Evolutionary conservation across 805 yeast species (phyloP).

Genomic region (Pichia thaimueangensis): DNA sequence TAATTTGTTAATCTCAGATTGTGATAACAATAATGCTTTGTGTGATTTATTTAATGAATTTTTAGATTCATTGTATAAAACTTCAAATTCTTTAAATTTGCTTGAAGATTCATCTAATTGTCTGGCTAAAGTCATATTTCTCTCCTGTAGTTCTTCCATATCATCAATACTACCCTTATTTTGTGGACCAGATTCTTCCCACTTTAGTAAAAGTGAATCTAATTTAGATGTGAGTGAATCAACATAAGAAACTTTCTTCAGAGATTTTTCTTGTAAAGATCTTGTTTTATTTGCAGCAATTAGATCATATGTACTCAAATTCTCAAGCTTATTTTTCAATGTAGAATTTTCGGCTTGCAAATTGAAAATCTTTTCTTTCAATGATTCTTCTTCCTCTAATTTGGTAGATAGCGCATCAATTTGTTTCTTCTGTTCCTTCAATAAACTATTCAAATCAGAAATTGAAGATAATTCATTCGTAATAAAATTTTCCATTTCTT

Average conservation of each 20-base stretch:
- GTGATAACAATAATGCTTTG: conserved; percentile 66
- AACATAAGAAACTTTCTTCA: background rate
- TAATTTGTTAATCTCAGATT: conserved; percentile 60
- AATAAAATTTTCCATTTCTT: conserved; percentile 11
- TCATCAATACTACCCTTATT: background rate
- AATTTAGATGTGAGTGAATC: background rate
- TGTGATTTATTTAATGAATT: conserved; percentile 69
- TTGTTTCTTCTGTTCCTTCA: conserved; percentile 45
- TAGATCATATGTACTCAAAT: background rate
- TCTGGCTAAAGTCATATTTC: conserved; percentile 27
- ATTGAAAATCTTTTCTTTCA: conserved; percentile 41
- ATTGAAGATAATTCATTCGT: conserved; percentile 6
- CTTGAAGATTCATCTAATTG: conserved; percentile 22
- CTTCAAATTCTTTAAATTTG: conserved; percentile 40
- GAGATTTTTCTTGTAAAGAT: background rate
- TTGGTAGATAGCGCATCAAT: conserved; percentile 36
- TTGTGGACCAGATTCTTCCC: conserved; percentile 10
- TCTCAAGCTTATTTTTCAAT: conserved; percentile 34
- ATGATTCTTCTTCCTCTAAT: conserved; percentile 37
- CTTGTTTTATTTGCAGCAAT: background rate
- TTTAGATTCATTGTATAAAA: conserved; percentile 63
- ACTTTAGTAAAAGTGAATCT: conserved; percentile 13
- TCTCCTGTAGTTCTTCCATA: background rate
- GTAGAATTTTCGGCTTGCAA: conserved; percentile 41
- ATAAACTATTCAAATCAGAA: conserved; percentile 42